Evolutionary conservation across 352 stramenopile genomes (phyloP).

Genomic region (Phytophthora brassicae): DNA sequence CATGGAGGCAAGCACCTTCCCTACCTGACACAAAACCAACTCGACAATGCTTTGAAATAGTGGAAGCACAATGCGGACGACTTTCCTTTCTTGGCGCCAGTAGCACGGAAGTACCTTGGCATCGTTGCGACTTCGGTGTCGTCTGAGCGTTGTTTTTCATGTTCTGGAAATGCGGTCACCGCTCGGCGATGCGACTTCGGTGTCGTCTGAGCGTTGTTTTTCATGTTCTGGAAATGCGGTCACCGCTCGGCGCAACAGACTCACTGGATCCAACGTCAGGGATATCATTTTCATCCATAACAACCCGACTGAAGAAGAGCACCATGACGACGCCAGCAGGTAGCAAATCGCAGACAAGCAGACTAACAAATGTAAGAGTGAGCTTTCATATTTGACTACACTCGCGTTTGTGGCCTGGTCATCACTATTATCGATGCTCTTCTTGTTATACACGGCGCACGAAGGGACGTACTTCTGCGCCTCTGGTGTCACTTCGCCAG

Average conservation of each 20-base stretch:
- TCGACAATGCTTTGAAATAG: conserved; percentile 10
- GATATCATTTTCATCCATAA: conserved; percentile 16
- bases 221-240: conserved; percentile 8
- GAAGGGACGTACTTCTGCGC: too few relatives aligned
- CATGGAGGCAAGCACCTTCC: too few relatives aligned
- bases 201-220: conserved; percentile 16
- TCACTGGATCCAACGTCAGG: conserved; percentile 4
- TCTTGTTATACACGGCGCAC: too few relatives aligned
- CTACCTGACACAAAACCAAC: too few relatives aligned
- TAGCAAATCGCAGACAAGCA: too few relatives aligned
- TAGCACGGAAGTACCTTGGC: conserved; percentile 13
- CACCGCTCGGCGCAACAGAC: conserved; percentile 4
- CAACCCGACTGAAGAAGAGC: neutral
- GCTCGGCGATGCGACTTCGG: conserved; percentile 12
- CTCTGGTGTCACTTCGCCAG: too few relatives aligned
- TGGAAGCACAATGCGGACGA: conserved; percentile 7
- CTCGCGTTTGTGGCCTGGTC: too few relatives aligned
- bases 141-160: conserved; percentile 17
- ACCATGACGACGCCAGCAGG: too few relatives aligned
- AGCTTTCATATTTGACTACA: too few relatives aligned
- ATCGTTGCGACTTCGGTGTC: conserved; percentile 13
- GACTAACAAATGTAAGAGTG: too few relatives aligned
- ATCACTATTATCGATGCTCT: too few relatives aligned
- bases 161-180: conserved; percentile 14
- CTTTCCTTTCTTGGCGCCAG: conserved; percentile 5